Evolutionary conservation across 345 rosid species (phyloP), one percentile per base, ranked within the genome.

Genomic region (Dipteronia dyeriana): DNA sequence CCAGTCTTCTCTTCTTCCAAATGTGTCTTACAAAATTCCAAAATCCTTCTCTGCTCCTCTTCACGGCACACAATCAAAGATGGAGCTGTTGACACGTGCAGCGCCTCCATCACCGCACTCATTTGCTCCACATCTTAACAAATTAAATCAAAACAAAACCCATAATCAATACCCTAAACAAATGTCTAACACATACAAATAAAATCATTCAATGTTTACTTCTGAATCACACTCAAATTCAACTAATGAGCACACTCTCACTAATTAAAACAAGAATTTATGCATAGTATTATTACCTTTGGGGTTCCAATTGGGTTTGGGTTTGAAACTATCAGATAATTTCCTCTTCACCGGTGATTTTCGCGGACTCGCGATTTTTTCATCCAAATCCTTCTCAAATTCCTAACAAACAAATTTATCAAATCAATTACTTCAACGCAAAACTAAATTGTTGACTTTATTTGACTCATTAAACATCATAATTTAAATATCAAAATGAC

Each of bases 31-130:
- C 95, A 94, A 78, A 93, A 95, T 73, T 93, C 93, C 62, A 89
- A 80, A 56, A 91, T 81, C 75, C 80, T 85, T 47, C 57, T 82
- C 64, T 90, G 98, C 79, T 95, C 99, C 49, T 88, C 83, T 74
- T 91, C 96, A 19, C 99, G 92, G 76, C 99, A 93, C 43, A 89
- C 88, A 62, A 90, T 74, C 45, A 64, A 82, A 14, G 90, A 65
- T 9, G 90, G 99, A 12, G 90, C 88, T 4, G 89, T 91, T 10
- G 98, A 90, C 25, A 95, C 92, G 20, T 95, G 98, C 79, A 95
- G 70, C 20, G 86, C 93, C 85, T 90, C 97, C 83, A 87, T 95
- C 29, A 85, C 95, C n/a, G 78, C 89, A 34, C 82, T 86, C 78
- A 90, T 79, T 72, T 93, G 97, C 54, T 82, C 86, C 76, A 77